A percentile compares a stretch with the other conserved stretches of the same genome.
Evolutionary conservation across 768 basidiomycete genomes (phyloP).

Genomic region (Podaxis sp.): DNA sequence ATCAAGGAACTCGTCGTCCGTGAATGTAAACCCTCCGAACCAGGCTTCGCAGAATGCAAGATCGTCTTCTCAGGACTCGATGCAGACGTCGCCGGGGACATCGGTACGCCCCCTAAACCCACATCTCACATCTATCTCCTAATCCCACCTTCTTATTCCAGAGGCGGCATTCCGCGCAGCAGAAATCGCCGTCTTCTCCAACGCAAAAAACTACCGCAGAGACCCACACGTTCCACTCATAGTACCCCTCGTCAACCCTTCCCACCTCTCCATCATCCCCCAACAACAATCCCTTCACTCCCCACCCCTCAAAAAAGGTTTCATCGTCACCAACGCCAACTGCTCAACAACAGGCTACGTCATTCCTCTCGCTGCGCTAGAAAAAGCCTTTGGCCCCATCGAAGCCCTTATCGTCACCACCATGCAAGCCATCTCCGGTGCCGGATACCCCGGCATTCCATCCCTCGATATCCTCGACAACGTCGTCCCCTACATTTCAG

Average conservation of each 20-base stretch:
- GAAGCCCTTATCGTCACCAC: conserved; percentile 91
- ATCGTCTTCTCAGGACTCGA: conserved; percentile 97
- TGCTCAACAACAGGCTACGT: conserved; percentile 95
- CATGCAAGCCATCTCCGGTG: conserved; percentile 97
- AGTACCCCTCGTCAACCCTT: conserved; percentile 93
- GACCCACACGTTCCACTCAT: conserved; percentile 93
- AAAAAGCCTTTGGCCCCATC: conserved; percentile 91
- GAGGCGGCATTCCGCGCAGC: conserved; percentile 85
- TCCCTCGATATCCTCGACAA: conserved; percentile 94
- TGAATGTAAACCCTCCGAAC: conserved; percentile 71
- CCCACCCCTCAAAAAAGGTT: conserved; percentile 76
- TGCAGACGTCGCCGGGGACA: conserved; percentile 91
- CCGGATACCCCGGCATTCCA: conserved; percentile 94
- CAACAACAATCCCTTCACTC: conserved; percentile 75
- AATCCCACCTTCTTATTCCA: conserved; percentile 40
- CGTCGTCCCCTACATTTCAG: conserved; percentile 89
- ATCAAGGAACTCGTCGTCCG: conserved; percentile 66
- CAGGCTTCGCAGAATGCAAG: conserved; percentile 70
- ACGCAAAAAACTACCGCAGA: conserved; percentile 93
- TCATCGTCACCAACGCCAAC: conserved; percentile 98
- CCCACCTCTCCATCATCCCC: conserved; percentile 79
- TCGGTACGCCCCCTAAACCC: conserved; percentile 52
- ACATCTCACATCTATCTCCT: conserved; percentile 2
- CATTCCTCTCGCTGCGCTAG: conserved; percentile 88
- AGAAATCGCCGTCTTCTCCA: conserved; percentile 92